Conservation (phyloP, 2,329 filamentous ascomycete genomes). For the Metarhizium guizhouense region DNA sequence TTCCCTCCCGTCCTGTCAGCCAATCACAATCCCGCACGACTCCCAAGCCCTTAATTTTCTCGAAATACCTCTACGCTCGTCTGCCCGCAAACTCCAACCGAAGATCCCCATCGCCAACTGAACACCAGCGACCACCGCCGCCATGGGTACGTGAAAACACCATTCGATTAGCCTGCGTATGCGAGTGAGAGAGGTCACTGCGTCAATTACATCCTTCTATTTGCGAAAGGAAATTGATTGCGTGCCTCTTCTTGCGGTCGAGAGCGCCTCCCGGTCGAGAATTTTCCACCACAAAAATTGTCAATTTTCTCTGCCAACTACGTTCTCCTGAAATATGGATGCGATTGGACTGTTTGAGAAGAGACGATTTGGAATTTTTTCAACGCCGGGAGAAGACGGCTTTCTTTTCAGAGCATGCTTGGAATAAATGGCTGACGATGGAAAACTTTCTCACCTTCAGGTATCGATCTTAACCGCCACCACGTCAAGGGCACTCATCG, state of each 20-base stretch:
- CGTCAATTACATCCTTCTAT: neutral
- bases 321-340: conserved; percentile 12
- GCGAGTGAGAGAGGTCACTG: conserved; percentile 33
- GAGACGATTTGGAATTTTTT: conserved; percentile 5
- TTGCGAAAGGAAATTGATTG: conserved; percentile 9
- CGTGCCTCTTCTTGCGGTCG: neutral
- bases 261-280: conserved; percentile 6
- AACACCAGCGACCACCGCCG: conserved; percentile 37
- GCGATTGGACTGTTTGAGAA: neutral
- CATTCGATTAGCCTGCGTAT: conserved; percentile 31
- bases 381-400: conserved; percentile 13
- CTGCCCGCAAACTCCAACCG: conserved; percentile 20
- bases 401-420: conserved; percentile 49
- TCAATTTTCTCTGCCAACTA: conserved; percentile 3
- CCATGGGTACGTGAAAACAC: conserved; percentile 51
- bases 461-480: conserved; percentile 65
- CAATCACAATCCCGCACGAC: conserved; percentile 10
- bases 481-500: conserved; percentile 69
- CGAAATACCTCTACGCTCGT: conserved; percentile 11
- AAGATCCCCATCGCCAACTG: conserved; percentile 27
- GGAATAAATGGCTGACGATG: conserved; percentile 54
- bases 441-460: conserved; percentile 32
- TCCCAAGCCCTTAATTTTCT: conserved; percentile 21
- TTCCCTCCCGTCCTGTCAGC: conserved; percentile 1
- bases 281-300: neutral